Evolutionary conservation across 208 protist species (phyloP).

Genomic region (Histomonas meleagridis): DNA sequence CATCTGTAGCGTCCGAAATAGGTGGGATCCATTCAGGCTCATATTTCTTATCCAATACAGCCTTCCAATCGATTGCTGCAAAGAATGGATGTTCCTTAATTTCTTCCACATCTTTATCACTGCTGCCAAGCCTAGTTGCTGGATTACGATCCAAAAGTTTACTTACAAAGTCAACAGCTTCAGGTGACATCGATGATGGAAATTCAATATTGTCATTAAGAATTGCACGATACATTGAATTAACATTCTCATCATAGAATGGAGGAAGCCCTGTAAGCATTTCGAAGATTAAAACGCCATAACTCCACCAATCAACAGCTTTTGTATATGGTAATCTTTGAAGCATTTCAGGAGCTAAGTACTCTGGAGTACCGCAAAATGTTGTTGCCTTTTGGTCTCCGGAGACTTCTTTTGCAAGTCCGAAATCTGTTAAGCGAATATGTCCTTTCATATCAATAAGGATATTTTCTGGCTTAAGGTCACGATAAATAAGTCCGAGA

Average conservation of each 20-base stretch:
- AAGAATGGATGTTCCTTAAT: conserved; percentile 44
- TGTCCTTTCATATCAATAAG: conserved; percentile 40
- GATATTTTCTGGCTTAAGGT: conserved; percentile 48
- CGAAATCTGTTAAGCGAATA: conserved; percentile 53
- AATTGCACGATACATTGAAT: background rate
- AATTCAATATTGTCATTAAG: background rate
- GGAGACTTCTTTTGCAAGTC: conserved; percentile 45
- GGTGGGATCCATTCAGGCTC: background rate
- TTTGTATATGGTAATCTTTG: background rate
- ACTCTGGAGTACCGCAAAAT: conserved; percentile 40
- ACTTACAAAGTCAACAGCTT: background rate
- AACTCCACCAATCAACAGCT: conserved; percentile 19
- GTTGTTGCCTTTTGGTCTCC: background rate
- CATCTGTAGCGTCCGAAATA: background rate
- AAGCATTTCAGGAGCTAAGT: conserved; percentile 26
- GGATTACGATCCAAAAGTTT: conserved; percentile 42
- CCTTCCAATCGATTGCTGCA: conserved; percentile 34
- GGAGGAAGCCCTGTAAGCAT: conserved; percentile 18
- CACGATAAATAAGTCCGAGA: conserved; percentile 44
- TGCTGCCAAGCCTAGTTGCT: background rate
- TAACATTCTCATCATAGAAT: conserved; percentile 30
- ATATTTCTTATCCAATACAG: background rate
- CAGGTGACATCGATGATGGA: background rate
- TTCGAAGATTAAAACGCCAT: background rate
- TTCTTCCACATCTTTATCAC: conserved; percentile 40